Evolutionary conservation across 2,329 filamentous ascomycete genomes (phyloP).

Genomic region (Trichoderma sp.): DNA sequence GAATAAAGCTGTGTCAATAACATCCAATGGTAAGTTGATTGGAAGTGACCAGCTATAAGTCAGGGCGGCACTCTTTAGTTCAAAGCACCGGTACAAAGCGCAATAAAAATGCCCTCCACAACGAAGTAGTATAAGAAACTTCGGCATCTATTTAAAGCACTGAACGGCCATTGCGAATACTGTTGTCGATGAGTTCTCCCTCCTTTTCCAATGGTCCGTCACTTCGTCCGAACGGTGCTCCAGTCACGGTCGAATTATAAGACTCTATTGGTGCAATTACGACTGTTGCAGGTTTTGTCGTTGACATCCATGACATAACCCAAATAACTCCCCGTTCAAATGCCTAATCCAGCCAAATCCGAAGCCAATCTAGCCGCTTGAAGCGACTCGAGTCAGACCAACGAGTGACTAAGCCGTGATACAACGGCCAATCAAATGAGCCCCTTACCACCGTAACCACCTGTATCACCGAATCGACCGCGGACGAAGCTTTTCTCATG

Average conservation of each 20-base stretch:
- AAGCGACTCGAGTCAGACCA: background rate
- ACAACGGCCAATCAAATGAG: background rate
- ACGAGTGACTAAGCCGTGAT: background rate
- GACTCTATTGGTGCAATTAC: background rate
- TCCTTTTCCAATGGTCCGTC: background rate
- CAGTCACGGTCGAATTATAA: background rate
- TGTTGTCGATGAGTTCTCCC: background rate
- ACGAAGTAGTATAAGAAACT: background rate
- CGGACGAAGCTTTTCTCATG: background rate
- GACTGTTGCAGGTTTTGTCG: background rate
- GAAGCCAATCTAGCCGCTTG: background rate
- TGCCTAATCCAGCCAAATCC: background rate
- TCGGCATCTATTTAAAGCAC: background rate
- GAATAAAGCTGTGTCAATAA: background rate
- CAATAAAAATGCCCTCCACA: background rate
- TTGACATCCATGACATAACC: background rate
- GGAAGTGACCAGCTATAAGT: background rate
- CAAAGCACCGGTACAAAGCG: too few relatives aligned
- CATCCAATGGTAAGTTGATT: background rate
- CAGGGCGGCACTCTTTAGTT: background rate
- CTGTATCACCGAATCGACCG: background rate
- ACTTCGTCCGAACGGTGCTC: background rate
- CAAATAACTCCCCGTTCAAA: background rate
- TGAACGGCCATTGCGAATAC: background rate
- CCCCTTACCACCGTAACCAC: background rate